Conservation (phyloP, 2,329 filamentous ascomycete genomes). For the Thielaviopsis populi region DNA sequence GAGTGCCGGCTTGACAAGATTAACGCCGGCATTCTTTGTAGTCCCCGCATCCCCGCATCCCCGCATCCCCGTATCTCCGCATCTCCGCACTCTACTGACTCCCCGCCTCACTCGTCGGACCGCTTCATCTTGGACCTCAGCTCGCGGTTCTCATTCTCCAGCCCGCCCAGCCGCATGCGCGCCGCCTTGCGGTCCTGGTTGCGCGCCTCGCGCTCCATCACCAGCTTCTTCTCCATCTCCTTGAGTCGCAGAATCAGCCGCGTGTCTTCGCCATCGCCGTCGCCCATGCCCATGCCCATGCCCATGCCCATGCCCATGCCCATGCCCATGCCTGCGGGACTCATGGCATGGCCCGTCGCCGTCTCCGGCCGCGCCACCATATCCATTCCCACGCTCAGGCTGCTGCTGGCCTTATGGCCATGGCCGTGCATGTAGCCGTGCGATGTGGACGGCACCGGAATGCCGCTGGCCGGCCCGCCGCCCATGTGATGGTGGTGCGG, state of each 20-base stretch:
- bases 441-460: slow-evolving; percentile 13
- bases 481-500: slow-evolving; percentile 4
- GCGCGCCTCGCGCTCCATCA: slow-evolving; percentile 75
- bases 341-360: slow-evolving; percentile 14
- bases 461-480: slow-evolving; percentile 3
- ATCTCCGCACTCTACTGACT: neutral
- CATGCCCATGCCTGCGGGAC: slow-evolving; percentile 17
- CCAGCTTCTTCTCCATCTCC: slow-evolving; percentile 76
- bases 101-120: slow-evolving; percentile 15
- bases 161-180: slow-evolving; percentile 60
- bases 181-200: slow-evolving; percentile 74
- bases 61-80: neutral
- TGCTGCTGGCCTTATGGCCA: slow-evolving; percentile 17
- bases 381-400: slow-evolving; percentile 10
- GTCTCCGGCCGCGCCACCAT: slow-evolving; percentile 15
- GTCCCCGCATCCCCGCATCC: neutral
- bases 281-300: slow-evolving; percentile 27
- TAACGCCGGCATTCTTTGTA: neutral
- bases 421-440: slow-evolving; percentile 10
- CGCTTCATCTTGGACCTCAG: slow-evolving; percentile 46
- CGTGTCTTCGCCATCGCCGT: slow-evolving; percentile 37
- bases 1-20: neutral
- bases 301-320: slow-evolving; percentile 30
- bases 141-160: slow-evolving; percentile 58
- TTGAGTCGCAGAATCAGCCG: slow-evolving; percentile 74